Evolutionary conservation across 176 grass and related monocot species (phyloP).

Genomic region (Ensete glaucum): DNA sequence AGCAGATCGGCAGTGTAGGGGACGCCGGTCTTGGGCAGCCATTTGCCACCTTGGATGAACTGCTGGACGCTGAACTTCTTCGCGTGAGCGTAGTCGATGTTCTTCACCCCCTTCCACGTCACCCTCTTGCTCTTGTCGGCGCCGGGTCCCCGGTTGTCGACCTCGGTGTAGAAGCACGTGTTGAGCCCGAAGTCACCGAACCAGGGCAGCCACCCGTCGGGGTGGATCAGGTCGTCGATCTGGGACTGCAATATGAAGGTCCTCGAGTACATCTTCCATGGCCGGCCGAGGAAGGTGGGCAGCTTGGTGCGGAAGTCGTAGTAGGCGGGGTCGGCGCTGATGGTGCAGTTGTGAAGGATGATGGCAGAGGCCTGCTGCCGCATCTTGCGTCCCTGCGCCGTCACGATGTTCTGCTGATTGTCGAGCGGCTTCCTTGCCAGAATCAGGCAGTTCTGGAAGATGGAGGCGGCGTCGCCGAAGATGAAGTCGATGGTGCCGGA

Average conservation of each 20-base stretch:
- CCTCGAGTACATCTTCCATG: slow-evolving; percentile 73
- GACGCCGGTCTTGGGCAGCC: slow-evolving; percentile 51
- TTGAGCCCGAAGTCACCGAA: slow-evolving; percentile 41
- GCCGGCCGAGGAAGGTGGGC: slow-evolving; percentile 48
- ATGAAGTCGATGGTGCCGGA: slow-evolving; percentile 19
- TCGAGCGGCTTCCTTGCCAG: slow-evolving; percentile 39
- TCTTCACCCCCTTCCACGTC: slow-evolving; percentile 60
- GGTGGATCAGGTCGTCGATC: slow-evolving; percentile 44
- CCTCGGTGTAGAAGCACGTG: slow-evolving; percentile 75
- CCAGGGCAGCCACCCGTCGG: slow-evolving; percentile 60
- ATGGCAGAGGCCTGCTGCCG: slow-evolving; percentile 22
- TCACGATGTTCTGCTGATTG: slow-evolving; percentile 71
- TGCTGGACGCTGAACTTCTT: slow-evolving; percentile 44
- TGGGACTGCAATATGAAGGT: slow-evolving; percentile 59
- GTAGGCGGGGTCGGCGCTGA: slow-evolving; percentile 41
- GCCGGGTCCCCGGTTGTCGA: slow-evolving; percentile 45
- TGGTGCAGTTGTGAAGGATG: slow-evolving; percentile 66
- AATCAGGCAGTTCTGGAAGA: slow-evolving; percentile 69
- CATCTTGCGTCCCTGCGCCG: slow-evolving; percentile 58
- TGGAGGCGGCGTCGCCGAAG: slow-evolving; percentile 57
- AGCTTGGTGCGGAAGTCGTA: not conserved
- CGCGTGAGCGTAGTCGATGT: slow-evolving; percentile 37
- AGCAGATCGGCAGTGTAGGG: slow-evolving; percentile 52
- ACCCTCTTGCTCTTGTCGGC: slow-evolving; percentile 42
- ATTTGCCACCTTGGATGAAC: slow-evolving; percentile 52